These are phyloP conservation scores for Aspergillus sojae DNA, from an alignment of 2,329 filamentous ascomycete genomes.

Conservation along the genomic window DNA sequence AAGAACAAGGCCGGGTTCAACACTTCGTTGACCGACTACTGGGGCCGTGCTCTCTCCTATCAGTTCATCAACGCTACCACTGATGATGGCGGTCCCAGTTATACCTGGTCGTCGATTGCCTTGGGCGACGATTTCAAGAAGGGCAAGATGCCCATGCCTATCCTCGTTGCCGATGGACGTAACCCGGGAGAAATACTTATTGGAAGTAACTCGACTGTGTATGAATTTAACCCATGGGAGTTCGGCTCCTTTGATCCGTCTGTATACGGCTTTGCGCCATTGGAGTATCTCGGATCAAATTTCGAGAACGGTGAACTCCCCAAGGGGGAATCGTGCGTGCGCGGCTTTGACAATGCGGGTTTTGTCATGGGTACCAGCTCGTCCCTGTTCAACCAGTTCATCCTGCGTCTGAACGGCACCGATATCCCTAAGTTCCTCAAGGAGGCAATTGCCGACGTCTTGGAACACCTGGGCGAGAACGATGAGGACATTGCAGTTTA, in stretches of 20 bases:
- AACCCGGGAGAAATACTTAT: slow-evolving; percentile 64
- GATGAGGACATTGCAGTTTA: slow-evolving; percentile 76
- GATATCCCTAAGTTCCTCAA: slow-evolving; percentile 56
- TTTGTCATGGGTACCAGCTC: slow-evolving; percentile 86
- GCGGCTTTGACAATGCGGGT: slow-evolving; percentile 79
- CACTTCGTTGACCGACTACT: slow-evolving; percentile 80
- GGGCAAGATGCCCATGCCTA: slow-evolving; percentile 70
- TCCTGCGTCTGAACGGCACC: slow-evolving; percentile 65
- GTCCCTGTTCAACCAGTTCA: slow-evolving; percentile 78
- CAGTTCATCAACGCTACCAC: slow-evolving; percentile 74
- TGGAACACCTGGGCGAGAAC: slow-evolving; percentile 58
- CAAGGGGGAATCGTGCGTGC: slow-evolving; percentile 63
- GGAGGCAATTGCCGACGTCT: slow-evolving; percentile 54
- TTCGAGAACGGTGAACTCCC: slow-evolving; percentile 66
- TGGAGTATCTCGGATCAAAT: slow-evolving; percentile 72
- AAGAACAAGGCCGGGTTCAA: slow-evolving; percentile 68
- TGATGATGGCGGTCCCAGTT: slow-evolving; percentile 68
- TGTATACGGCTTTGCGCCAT: slow-evolving; percentile 69
- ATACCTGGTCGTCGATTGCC: slow-evolving; percentile 81
- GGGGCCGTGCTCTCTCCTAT: slow-evolving; percentile 81
- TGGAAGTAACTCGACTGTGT: slow-evolving; percentile 72
- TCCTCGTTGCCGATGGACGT: slow-evolving; percentile 71
- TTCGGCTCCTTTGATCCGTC: slow-evolving; percentile 77
- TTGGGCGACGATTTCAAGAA: slow-evolving; percentile 62
- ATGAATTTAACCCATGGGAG: slow-evolving; percentile 79